A percentile compares a stretch with the other conserved stretches of the same genome.
phyloP scores from a whole-genome alignment of 495 filamentous ascomycete species.

The Penicillium maclennaniae region DNA sequence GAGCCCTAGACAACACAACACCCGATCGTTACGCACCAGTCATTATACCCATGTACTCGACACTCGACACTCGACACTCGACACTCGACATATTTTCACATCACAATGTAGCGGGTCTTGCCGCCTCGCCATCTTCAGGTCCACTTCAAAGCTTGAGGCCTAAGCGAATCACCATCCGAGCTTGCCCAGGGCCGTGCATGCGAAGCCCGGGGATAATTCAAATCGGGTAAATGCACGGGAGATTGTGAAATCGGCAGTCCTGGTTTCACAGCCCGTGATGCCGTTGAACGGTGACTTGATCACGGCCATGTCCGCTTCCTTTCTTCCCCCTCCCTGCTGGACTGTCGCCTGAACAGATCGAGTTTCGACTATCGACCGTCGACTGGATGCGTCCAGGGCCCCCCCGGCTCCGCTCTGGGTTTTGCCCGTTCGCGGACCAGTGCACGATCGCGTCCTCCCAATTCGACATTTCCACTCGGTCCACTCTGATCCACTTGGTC shows the following conservation, averaged over 20 bases:
- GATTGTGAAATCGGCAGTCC: conserved; percentile 1
- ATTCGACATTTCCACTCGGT: neutral
- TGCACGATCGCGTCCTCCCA: neutral
- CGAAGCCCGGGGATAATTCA: conserved; percentile 5
- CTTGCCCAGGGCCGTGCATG: neutral
- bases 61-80: too few relatives aligned
- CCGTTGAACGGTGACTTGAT: neutral
- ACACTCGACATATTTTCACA: too few relatives aligned
- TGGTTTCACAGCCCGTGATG: conserved; percentile 21
- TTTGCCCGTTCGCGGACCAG: neutral
- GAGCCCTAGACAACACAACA: too few relatives aligned
- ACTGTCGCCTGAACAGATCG: too few relatives aligned
- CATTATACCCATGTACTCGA: too few relatives aligned
- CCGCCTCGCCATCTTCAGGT: neutral
- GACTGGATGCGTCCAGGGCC: neutral
- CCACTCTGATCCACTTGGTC: neutral
- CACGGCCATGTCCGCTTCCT: conserved; percentile 5
- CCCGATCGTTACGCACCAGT: too few relatives aligned
- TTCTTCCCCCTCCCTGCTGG: neutral
- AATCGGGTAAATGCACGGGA: conserved; percentile 29
- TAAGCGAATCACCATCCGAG: neutral
- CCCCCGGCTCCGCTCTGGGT: neutral
- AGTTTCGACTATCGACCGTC: too few relatives aligned
- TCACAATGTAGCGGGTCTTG: too few relatives aligned
- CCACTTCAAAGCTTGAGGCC: neutral